Evolutionary conservation across 805 yeast genomes (phyloP).

Genomic region (Candida oleophila): DNA sequence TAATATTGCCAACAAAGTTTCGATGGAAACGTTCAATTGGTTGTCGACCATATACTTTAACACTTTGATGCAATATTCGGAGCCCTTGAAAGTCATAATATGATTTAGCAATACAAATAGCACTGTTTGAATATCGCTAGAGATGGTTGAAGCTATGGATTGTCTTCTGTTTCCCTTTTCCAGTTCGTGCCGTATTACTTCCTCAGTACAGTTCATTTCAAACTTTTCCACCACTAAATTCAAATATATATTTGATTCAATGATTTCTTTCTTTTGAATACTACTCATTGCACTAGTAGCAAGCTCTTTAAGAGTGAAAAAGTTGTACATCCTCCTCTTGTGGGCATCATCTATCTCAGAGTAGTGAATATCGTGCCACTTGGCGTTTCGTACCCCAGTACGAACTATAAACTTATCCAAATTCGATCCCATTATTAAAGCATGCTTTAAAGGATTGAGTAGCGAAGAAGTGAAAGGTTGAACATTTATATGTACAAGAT

Average conservation of each 20-base stretch:
- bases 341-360: slow-evolving; percentile 15
- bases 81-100: slow-evolving; percentile 38
- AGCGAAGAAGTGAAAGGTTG: slow-evolving; percentile 19
- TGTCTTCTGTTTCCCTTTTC: slow-evolving; percentile 1
- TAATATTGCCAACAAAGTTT: slow-evolving; percentile 26
- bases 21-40: slow-evolving; percentile 22
- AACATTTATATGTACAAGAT: slow-evolving; percentile 30
- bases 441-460: slow-evolving; percentile 18
- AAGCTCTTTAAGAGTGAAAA: slow-evolving; percentile 28
- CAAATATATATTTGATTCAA: slow-evolving; percentile 32
- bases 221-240: slow-evolving; percentile 36
- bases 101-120: slow-evolving; percentile 28
- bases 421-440: slow-evolving; percentile 27
- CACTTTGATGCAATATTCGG: slow-evolving; percentile 29
- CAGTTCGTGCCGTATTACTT: slow-evolving; percentile 7
- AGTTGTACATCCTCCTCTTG: slow-evolving; percentile 28
- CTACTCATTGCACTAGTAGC: slow-evolving; percentile 20
- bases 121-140: slow-evolving; percentile 24
- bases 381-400: slow-evolving; percentile 35
- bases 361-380: slow-evolving; percentile 35
- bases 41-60: slow-evolving; percentile 31
- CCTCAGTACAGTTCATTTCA: slow-evolving; percentile 22
- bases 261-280: slow-evolving; percentile 25
- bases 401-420: slow-evolving; percentile 32
- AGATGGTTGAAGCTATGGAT: slow-evolving; percentile 10